phyloP scores from a whole-genome alignment of 176 grass and related monocot genomes.

The Aegilops speltoides region DNA sequence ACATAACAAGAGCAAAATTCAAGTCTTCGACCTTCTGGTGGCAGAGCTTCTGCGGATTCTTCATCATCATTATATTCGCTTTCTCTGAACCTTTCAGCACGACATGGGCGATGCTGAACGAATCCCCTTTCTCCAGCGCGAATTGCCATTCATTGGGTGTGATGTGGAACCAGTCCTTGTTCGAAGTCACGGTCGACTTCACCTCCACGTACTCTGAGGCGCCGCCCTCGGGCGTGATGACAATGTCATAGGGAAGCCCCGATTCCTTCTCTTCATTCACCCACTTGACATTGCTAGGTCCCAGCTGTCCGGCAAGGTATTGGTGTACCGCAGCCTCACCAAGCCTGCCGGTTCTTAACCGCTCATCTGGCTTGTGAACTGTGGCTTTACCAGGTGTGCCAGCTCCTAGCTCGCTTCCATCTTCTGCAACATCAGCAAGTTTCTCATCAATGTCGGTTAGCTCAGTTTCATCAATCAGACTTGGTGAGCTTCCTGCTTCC shows the following conservation, averaged over 20 bases:
- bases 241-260: slow-evolving; percentile 78
- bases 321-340: slow-evolving; percentile 71
- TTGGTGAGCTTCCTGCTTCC: slow-evolving; percentile 29
- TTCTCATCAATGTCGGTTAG: slow-evolving; percentile 34
- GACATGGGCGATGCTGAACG: slow-evolving; percentile 75
- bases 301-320: slow-evolving; percentile 52
- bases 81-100: slow-evolving; percentile 41
- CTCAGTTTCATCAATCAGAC: slow-evolving; percentile 10
- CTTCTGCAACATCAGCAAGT: slow-evolving; percentile 8
- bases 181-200: slow-evolving; percentile 65
- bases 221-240: slow-evolving; percentile 35
- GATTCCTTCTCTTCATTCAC: slow-evolving; percentile 75
- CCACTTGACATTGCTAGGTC: slow-evolving; percentile 63
- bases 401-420: slow-evolving; percentile 37
- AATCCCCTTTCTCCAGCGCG: slow-evolving; percentile 63
- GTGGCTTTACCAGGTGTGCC: slow-evolving; percentile 62
- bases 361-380: slow-evolving; percentile 33
- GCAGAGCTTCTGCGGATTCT: slow-evolving; percentile 68
- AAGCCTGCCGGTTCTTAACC: slow-evolving; percentile 46
- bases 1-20: slow-evolving; percentile 59
- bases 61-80: slow-evolving; percentile 57
- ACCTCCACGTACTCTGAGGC: slow-evolving; percentile 77
- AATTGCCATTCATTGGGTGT: slow-evolving; percentile 84
- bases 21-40: slow-evolving; percentile 48
- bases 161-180: slow-evolving; percentile 77